Conservation (phyloP, 345 rosid species). For the Eucalyptus guilfoylei region DNA sequence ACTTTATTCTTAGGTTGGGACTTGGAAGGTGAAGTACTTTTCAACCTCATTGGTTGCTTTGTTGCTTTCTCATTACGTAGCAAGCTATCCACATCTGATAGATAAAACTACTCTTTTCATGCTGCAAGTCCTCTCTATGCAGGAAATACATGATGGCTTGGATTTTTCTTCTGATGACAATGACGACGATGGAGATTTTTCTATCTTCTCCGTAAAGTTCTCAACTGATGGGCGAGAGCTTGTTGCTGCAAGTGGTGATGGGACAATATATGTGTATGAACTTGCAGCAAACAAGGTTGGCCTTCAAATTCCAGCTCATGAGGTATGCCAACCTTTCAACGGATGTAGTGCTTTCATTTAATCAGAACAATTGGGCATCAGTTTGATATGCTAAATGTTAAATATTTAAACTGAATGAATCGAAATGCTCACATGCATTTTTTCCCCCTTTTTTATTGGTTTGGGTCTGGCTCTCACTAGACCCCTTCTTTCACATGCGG, state of each 20-base stretch:
- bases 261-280: slow-evolving; percentile 45
- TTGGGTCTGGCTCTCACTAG: not conserved
- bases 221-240: slow-evolving; percentile 63
- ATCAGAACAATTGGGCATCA: not conserved
- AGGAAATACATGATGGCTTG: slow-evolving; percentile 61
- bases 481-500: not conserved
- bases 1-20: not conserved
- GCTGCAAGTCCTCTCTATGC: not conserved
- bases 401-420: not conserved
- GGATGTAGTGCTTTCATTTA: not conserved
- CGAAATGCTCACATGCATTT: not conserved
- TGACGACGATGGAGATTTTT: slow-evolving; percentile 10
- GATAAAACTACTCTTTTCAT: not conserved
- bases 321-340: slow-evolving; percentile 11
- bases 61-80: not conserved
- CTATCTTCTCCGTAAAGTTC: slow-evolving; percentile 56
- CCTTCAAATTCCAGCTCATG: slow-evolving; percentile 42
- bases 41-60: not conserved
- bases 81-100: not conserved
- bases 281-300: slow-evolving; percentile 32
- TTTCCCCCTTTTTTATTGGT: not conserved
- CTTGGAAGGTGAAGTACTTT: not conserved
- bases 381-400: not conserved
- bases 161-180: slow-evolving; percentile 21
- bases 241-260: slow-evolving; percentile 41